Evolutionary conservation across 139 green algal species (phyloP), one percentile per base, ranked within the genome.

Genomic region (Ostreobium quekettii): DNA sequence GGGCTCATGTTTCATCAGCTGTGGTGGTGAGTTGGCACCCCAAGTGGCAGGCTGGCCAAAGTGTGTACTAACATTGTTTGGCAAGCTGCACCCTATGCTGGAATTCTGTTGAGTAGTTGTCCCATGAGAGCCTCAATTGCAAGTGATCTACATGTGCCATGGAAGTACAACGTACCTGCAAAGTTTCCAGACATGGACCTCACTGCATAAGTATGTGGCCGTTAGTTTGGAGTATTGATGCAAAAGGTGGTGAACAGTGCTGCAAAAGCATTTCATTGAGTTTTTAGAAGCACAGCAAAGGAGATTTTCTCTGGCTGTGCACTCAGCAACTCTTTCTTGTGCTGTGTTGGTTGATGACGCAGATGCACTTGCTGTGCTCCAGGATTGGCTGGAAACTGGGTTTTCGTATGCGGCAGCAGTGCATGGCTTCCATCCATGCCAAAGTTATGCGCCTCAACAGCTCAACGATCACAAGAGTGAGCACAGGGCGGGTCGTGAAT

Each of bases 391-490:
- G 90, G 83, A 74, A 72, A 26, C 66, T 74, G 58, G 87, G 85
- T 3, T 87, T 87, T 36, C 47, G 32, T 7, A 86, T 87, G 81
- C 80, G 85, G 1, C 81, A 86, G 67, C 76, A 82, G 61, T 48
- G 60, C 0, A 57, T 79, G 3, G 67, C 78, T 1, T 71, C 75
- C 2, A 71, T 88, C 22, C 76, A 85, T 70, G 66, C 74, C 36
- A 87, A 85, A 70, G 73, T 82, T 35, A 73, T 95, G 42, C 77
- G 81, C n/a, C 79, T 95, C 5, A 93, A 93, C 78, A 74, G 66
- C 22, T 80, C 82, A 0, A 67, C 78, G 0, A 74, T 94, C 5
- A 65, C 72, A 3, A 70, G 79, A 46, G 64, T 84, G 33, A 81
- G 58, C 59, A 78, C 59, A 15, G 82, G 82, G 1, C 72, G 73